Percentiles rank a stretch among this genome's conserved stretches.
Evolutionary conservation across 139 green algal species (phyloP).

Genomic region (Volvox africanus): DNA sequence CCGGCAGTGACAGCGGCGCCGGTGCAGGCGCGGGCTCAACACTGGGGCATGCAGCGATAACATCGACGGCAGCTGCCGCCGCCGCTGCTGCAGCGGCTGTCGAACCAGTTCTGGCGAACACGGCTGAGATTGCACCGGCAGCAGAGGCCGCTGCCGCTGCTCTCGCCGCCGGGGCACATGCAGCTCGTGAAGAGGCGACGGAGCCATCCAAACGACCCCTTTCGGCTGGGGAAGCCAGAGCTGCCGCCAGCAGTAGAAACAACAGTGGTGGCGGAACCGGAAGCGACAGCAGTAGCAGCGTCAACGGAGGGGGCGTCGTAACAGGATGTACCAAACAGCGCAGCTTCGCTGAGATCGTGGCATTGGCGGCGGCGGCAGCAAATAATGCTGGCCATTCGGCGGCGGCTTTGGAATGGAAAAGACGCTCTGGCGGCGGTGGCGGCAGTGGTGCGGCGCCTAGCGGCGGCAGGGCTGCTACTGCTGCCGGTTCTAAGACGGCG

Average conservation of each 20-base stretch:
- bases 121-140: neutral
- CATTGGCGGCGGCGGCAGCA: neutral
- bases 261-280: neutral
- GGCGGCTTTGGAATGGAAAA: neutral
- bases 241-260: neutral
- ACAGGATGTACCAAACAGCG: neutral
- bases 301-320: neutral
- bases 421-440: neutral
- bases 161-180: conserved; percentile 1
- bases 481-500: no score
- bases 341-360: conserved; percentile 33
- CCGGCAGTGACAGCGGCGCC: neutral
- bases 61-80: neutral
- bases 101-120: neutral
- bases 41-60: neutral
- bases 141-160: neutral
- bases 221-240: neutral
- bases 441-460: neutral
- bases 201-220: neutral
- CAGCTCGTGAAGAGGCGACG: neutral
- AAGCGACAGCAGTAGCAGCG: neutral
- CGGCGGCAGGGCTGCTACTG: neutral
- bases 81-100: neutral
- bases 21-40: no score
- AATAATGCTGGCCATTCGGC: neutral